Conservation (phyloP, 768 basidiomycete species). For the Tulasnella calospora region DNA sequence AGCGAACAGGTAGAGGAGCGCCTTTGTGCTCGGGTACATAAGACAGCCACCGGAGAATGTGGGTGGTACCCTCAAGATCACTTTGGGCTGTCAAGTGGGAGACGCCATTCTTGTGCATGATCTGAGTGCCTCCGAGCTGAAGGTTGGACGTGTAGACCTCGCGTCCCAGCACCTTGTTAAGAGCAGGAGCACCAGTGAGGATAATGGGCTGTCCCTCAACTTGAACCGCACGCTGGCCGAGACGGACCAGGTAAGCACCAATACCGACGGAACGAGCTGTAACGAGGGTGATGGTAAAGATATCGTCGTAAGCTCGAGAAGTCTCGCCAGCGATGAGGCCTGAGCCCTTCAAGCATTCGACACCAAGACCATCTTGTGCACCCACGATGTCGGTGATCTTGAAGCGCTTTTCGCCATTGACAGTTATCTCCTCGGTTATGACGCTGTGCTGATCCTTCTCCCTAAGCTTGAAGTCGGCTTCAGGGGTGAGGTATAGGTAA, state of each 20-base stretch:
- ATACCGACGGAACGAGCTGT: conserved; percentile 99
- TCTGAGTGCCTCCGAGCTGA: conserved; percentile 99
- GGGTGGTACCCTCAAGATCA: conserved; percentile 90
- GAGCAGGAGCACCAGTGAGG: conserved; percentile 89
- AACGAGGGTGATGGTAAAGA: conserved; percentile 98
- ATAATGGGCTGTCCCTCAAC: conserved; percentile 99
- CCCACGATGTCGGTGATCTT: conserved; percentile 97
- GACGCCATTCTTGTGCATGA: conserved; percentile 99
- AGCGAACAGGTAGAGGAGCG: conserved; percentile 67
- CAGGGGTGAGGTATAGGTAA: conserved; percentile 92
- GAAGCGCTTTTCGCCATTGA: conserved; percentile 79
- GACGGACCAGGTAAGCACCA: conserved; percentile 95
- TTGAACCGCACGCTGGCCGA: conserved; percentile 96
- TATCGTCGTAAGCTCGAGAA: conserved; percentile 96
- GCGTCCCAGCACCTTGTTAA: conserved; percentile 98
- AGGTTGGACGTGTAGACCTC: conserved; percentile 98
- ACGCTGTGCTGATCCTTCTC: conserved; percentile 77
- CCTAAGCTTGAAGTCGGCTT: conserved; percentile 83
- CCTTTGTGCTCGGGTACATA: conserved; percentile 85
- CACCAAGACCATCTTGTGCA: conserved; percentile 93
- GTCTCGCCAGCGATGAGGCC: conserved; percentile 99
- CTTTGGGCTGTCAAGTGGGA: conserved; percentile 93
- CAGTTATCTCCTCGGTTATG: conserved; percentile 77
- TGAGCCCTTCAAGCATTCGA: conserved; percentile 92
- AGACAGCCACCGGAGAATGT: conserved; percentile 91